Evolutionary conservation across 768 basidiomycete species (phyloP).

Genomic region (Mycena sanguinolenta): DNA sequence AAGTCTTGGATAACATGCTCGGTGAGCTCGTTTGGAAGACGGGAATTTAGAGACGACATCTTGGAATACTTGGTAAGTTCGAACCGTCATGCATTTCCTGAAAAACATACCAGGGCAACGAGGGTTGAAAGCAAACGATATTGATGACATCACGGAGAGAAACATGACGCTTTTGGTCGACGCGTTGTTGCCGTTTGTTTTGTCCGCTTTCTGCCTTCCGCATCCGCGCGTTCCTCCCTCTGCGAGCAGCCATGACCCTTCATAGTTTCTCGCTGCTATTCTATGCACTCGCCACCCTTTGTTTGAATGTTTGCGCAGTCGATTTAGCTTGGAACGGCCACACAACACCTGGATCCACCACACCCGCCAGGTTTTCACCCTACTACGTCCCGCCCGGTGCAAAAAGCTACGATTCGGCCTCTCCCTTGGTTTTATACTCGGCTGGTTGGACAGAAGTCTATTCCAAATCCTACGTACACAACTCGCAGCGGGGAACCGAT

Average conservation of each 20-base stretch:
- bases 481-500: conserved; percentile 65
- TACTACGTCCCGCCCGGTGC: conserved; percentile 83
- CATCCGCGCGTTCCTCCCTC: neutral
- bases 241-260: conserved; percentile 26
- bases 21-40: conserved; percentile 32
- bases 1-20: conserved; percentile 22
- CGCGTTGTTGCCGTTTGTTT: conserved; percentile 20
- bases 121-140: neutral
- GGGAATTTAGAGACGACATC: neutral
- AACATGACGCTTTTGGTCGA: too few relatives aligned
- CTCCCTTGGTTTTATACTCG: conserved; percentile 73
- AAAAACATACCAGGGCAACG: neutral
- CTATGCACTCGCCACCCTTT: conserved; percentile 29
- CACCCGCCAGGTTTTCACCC: conserved; percentile 65
- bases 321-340: conserved; percentile 82
- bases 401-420: conserved; percentile 77
- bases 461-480: conserved; percentile 63
- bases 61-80: neutral
- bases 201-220: neutral
- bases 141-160: too few relatives aligned
- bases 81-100: too few relatives aligned
- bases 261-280: conserved; percentile 30
- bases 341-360: conserved; percentile 62
- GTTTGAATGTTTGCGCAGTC: conserved; percentile 26
- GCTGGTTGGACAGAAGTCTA: conserved; percentile 71